Conservation (phyloP, 768 basidiomycete species). For the Lactifluus volemus region DNA sequence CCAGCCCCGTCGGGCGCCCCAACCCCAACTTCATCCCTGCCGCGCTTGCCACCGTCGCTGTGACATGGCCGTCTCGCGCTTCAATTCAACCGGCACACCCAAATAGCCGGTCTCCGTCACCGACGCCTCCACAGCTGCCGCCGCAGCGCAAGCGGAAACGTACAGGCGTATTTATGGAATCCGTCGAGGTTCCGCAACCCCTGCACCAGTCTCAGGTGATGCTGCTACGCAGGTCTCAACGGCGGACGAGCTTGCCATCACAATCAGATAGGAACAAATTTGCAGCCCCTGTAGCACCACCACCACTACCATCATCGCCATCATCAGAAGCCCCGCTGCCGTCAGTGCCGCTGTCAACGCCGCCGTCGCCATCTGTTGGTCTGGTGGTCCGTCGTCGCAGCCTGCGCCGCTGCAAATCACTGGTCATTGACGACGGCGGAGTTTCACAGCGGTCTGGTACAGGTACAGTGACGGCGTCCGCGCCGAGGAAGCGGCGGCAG, state of each 20-base stretch:
- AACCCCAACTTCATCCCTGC: neutral
- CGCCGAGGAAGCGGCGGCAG: slow-evolving; percentile 4
- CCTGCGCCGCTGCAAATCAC: slow-evolving; percentile 14
- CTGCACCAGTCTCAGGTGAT: slow-evolving; percentile 1
- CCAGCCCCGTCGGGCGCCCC: neutral
- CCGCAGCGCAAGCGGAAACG: slow-evolving; percentile 31
- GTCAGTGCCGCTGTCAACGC: neutral
- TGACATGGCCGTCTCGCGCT: neutral
- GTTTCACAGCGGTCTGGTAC: neutral
- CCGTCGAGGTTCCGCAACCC: slow-evolving; percentile 40
- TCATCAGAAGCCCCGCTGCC: neutral
- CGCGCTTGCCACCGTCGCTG: neutral
- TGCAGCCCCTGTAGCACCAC: neutral
- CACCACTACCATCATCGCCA: neutral
- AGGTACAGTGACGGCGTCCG: neutral
- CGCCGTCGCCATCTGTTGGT: neutral
- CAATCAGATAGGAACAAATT: neutral
- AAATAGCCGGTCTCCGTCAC: neutral
- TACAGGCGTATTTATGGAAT: slow-evolving; percentile 42
- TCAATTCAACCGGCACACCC: neutral
- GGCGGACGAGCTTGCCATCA: slow-evolving; percentile 10
- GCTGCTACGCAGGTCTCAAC: slow-evolving; percentile 22
- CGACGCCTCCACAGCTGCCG: slow-evolving; percentile 2
- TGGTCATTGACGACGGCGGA: neutral
- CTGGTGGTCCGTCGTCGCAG: slow-evolving; percentile 6